Evolutionary conservation across 1,284 basidiomycete species (phyloP).

Genomic region (Afroboletus lepidellus): DNA sequence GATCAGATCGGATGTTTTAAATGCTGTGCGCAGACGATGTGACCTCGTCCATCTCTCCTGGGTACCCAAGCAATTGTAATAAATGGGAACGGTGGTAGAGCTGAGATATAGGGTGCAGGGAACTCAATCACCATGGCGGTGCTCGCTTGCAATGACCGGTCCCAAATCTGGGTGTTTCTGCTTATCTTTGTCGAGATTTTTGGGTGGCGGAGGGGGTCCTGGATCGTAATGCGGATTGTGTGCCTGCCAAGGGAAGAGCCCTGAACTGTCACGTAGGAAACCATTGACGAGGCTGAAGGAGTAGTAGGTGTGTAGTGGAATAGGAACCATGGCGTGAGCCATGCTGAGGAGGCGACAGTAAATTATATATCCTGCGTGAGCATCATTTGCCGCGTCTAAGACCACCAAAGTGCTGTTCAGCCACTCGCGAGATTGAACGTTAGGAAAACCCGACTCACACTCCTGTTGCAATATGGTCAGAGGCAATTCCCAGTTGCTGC

Average conservation of each 20-base stretch:
- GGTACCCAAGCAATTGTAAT: background rate
- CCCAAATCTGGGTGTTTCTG: background rate
- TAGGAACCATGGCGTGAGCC: conserved; percentile 38
- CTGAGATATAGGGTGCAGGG: background rate
- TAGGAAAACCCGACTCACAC: conserved; percentile 44
- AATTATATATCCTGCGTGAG: conserved; percentile 55
- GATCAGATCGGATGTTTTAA: background rate
- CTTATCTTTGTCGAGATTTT: conserved; percentile 22
- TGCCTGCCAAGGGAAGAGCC: conserved; percentile 45
- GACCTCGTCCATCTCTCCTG: background rate
- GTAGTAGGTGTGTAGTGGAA: conserved; percentile 49
- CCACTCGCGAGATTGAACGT: background rate
- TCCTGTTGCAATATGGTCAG: conserved; percentile 49
- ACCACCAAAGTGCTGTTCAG: conserved; percentile 4
- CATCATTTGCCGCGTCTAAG: conserved; percentile 72
- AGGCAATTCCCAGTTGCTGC: conserved; percentile 64
- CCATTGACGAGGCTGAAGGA: conserved; percentile 55
- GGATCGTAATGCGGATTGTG: conserved; percentile 68
- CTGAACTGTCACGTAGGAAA: conserved; percentile 39
- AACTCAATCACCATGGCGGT: background rate
- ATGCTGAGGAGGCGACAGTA: conserved; percentile 46
- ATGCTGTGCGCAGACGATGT: background rate
- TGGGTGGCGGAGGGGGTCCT: conserved; percentile 49
- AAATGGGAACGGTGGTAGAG: background rate
- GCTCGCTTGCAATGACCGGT: background rate